A percentile compares a stretch with the other conserved stretches of the same genome.
phyloP scores from a whole-genome alignment of 441 rosid species.

The Manihot esculenta region DNA sequence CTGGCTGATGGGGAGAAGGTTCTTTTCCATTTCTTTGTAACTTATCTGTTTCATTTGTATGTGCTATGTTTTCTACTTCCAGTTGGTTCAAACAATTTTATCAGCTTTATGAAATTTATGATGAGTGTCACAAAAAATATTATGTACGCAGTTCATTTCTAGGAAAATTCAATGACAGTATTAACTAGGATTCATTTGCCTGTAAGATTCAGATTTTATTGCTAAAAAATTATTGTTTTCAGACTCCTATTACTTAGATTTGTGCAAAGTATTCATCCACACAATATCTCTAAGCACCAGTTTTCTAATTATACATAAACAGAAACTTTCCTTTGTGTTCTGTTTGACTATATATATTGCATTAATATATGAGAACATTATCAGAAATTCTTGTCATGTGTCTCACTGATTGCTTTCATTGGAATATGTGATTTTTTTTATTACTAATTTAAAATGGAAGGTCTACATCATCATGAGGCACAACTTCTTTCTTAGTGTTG shows the following conservation, averaged over 20 bases:
- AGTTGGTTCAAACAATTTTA: not conserved
- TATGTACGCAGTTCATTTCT: too few species aligned
- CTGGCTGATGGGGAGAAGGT: conserved; percentile 78
- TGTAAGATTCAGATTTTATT: too few species aligned
- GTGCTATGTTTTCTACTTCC: conserved; percentile 12
- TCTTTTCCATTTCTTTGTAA: conserved; percentile 17
- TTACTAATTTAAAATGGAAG: conserved; percentile 2
- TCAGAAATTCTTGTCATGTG: not conserved
- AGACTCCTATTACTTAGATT: not conserved
- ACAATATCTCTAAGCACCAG: not conserved
- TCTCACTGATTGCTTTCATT: not conserved
- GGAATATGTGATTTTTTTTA: not conserved
- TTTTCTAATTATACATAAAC: not conserved
- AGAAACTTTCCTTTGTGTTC: not conserved
- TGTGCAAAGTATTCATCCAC: not conserved
- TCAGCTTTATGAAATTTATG: not conserved
- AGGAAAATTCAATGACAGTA: too few species aligned
- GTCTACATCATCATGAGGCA: not conserved
- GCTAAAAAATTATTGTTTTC: not conserved
- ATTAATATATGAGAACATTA: not conserved
- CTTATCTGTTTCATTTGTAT: not conserved
- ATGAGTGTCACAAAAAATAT: not conserved
- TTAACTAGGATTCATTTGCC: not conserved
- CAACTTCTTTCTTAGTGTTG: not conserved
- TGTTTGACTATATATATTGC: too few species aligned